Evolutionary conservation across 2,329 filamentous ascomycete species (phyloP).

Genomic region (Botrytis byssoidea): DNA sequence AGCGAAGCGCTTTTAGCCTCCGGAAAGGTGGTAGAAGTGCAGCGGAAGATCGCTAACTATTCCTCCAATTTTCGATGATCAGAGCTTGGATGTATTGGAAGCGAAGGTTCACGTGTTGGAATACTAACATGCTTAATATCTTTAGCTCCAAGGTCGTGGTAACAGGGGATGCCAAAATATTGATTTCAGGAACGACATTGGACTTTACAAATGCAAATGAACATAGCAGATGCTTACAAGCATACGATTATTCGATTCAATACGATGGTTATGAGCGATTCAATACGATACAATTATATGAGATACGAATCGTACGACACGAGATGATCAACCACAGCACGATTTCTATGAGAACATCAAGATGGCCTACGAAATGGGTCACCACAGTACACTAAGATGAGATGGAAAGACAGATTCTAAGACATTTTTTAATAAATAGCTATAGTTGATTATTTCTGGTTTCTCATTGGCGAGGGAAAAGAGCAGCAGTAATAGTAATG

Average conservation of each 20-base stretch:
- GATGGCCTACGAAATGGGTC: not conserved
- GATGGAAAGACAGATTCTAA: not conserved
- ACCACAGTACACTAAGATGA: not conserved
- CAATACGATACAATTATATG: not conserved
- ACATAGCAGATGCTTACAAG: not conserved
- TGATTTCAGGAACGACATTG: not conserved
- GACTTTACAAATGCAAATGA: not conserved
- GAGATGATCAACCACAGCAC: not conserved
- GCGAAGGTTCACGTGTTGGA: conserved; percentile 2
- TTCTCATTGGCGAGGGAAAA: not conserved
- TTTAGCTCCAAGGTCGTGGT: not conserved
- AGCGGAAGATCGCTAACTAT: not conserved
- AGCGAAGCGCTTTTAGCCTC: conserved; percentile 19
- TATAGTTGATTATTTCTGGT: not conserved
- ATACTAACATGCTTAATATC: not conserved
- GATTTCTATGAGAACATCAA: conserved; percentile 1
- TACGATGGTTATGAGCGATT: not conserved
- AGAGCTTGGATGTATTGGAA: conserved; percentile 6
- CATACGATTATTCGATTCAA: not conserved
- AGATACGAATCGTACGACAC: not conserved
- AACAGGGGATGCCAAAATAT: not conserved
- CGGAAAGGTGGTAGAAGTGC: conserved; percentile 13
- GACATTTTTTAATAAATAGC: not conserved
- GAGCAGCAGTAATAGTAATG: not conserved
- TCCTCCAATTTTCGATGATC: not conserved